These are phyloP conservation scores for Malbranchea zuffiana DNA, from an alignment of 2,329 filamentous ascomycete genomes.

Conservation along the genomic window DNA sequence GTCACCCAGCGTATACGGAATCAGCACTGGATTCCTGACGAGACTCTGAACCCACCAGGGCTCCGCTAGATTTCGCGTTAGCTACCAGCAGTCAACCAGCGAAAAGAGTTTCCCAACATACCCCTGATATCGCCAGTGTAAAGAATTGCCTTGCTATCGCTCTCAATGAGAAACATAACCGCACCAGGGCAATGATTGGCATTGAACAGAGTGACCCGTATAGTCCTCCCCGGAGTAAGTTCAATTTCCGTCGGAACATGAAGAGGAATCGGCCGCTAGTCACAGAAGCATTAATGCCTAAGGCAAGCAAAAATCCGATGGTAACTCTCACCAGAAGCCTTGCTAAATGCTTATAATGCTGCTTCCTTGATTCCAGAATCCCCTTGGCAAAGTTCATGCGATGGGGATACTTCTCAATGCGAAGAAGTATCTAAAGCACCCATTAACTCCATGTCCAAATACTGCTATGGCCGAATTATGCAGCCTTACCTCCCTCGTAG, in stretches of 20 bases:
- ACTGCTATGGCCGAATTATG: not conserved
- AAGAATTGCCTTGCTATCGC: constrained; percentile 57
- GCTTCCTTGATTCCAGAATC: constrained; percentile 60
- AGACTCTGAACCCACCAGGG: constrained; percentile 73
- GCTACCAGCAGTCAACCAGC: constrained; percentile 3
- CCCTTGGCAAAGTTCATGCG: constrained; percentile 72
- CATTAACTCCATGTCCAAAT: not conserved
- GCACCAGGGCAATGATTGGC: constrained; percentile 86
- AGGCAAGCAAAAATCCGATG: constrained; percentile 8
- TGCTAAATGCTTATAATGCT: constrained; percentile 65
- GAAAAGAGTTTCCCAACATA: constrained; percentile 16
- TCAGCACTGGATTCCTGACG: constrained; percentile 56
- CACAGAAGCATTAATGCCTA: constrained; percentile 2
- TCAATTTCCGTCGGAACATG: constrained; percentile 70
- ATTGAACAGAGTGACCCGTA: constrained; percentile 76
- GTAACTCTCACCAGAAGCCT: constrained; percentile 48
- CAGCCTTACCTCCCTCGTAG: constrained; percentile 54
- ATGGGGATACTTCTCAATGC: constrained; percentile 66
- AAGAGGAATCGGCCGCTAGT: constrained; percentile 64
- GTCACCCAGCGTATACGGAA: constrained; percentile 60
- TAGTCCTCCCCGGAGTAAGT: constrained; percentile 53
- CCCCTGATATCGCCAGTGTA: constrained; percentile 82
- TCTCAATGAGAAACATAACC: constrained; percentile 87
- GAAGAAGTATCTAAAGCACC: constrained; percentile 65
- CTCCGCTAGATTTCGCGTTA: constrained; percentile 44